phyloP scores from a whole-genome alignment of 306 rosid species.

The Fagus sylvatica region DNA sequence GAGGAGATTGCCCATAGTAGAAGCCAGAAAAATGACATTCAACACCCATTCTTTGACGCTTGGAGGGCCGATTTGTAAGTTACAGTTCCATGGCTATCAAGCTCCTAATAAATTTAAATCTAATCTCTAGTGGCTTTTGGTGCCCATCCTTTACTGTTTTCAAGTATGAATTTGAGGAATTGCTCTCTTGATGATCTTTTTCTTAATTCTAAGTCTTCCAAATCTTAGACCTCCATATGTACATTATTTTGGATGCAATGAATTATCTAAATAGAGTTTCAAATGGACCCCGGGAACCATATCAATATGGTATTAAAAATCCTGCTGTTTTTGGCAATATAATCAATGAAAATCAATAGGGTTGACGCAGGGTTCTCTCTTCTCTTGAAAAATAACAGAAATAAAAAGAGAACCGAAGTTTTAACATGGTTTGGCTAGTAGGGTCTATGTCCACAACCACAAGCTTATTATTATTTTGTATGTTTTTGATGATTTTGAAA shows the following conservation, averaged over 20 bases:
- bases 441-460: no score
- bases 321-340: no score
- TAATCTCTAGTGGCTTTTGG: conserved; percentile 41
- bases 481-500: no score
- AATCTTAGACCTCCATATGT: no score
- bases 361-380: no score
- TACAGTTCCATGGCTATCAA: conserved; percentile 62
- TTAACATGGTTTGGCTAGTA: no score
- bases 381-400: no score
- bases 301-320: not conserved
- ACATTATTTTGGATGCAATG: not conserved
- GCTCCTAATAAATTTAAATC: conserved; percentile 52
- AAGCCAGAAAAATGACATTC: conserved; percentile 51
- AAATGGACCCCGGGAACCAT: no score
- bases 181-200: conserved; percentile 24
- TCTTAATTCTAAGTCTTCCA: not conserved
- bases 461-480: no score
- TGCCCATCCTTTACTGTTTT: conserved; percentile 33
- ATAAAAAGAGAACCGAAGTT: no score
- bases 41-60: conserved; percentile 72
- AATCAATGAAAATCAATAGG: no score
- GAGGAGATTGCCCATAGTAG: conserved; percentile 62
- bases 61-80: conserved; percentile 66
- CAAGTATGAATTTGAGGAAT: conserved; percentile 21
- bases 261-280: no score